These are phyloP conservation scores for Xylaria sp. DNA, from an alignment of 2,329 filamentous ascomycete species.

Conservation along the genomic window DNA sequence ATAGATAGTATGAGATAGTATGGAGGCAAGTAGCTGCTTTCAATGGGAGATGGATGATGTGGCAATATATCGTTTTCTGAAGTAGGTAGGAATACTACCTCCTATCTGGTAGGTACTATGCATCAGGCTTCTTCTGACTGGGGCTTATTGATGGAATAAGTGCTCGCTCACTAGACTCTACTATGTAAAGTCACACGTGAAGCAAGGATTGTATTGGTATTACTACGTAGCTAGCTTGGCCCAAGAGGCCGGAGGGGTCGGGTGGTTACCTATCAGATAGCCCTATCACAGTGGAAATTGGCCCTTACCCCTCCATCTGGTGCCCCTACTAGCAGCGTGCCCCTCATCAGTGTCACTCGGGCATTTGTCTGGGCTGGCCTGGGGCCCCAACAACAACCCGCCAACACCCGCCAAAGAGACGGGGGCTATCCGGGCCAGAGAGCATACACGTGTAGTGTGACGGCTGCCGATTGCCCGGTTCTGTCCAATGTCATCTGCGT, in stretches of 20 bases:
- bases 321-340: conserved; percentile 1
- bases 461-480: conserved; percentile 23
- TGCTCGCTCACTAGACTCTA: too few species aligned
- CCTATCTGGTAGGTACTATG: too few species aligned
- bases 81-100: too few species aligned
- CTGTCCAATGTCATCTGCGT: conserved; percentile 15
- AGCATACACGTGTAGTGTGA: conserved; percentile 25
- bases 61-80: too few species aligned
- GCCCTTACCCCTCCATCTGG: conserved; percentile 5
- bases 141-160: too few species aligned
- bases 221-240: neutral
- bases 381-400: too few species aligned
- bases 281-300: too few species aligned
- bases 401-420: conserved; percentile 10
- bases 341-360: conserved; percentile 21
- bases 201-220: too few species aligned
- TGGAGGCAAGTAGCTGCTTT: too few species aligned
- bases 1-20: neutral
- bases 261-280: neutral
- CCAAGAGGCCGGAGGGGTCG: neutral
- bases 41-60: too few species aligned
- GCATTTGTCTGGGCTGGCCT: conserved; percentile 15
- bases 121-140: too few species aligned
- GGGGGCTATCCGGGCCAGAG: conserved; percentile 7
- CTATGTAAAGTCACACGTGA: too few species aligned